phyloP scores from a whole-genome alignment of 768 basidiomycete genomes.

The Rhizopogon roseolus region DNA sequence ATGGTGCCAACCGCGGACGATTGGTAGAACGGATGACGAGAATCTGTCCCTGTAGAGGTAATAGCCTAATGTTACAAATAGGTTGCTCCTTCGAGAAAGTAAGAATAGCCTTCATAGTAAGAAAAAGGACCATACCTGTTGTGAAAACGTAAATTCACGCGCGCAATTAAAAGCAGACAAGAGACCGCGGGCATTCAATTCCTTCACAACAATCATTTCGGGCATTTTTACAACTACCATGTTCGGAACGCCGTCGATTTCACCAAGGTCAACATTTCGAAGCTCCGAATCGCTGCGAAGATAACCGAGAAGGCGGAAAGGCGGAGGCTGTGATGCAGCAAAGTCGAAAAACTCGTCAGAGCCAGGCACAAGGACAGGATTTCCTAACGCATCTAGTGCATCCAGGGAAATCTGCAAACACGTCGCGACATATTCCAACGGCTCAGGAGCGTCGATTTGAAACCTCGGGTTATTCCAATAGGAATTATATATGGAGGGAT shows the following conservation, averaged over 20 bases:
- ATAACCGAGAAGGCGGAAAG: conserved; percentile 36
- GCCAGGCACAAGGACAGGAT: conserved; percentile 35
- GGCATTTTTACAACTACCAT: conserved; percentile 38
- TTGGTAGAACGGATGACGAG: conserved; percentile 44
- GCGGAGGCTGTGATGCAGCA: conserved; percentile 29
- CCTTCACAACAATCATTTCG: conserved; percentile 37
- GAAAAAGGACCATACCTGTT: conserved; percentile 9
- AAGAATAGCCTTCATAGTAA: conserved; percentile 1
- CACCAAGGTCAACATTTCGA: conserved; percentile 36
- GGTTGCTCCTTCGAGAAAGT: conserved; percentile 34
- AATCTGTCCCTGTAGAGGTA: conserved; percentile 48
- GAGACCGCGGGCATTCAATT: conserved; percentile 30
- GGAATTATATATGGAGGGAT: conserved; percentile 27
- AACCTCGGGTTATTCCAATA: conserved; percentile 26
- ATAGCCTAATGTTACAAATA: conserved; percentile 46
- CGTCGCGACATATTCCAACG: conserved; percentile 41
- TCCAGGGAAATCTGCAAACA: conserved; percentile 38
- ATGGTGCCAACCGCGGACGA: conserved; percentile 7
- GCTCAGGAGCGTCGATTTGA: conserved; percentile 38
- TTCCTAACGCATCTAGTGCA: conserved; percentile 38
- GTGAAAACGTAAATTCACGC: conserved; percentile 23
- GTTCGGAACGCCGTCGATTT: conserved; percentile 37
- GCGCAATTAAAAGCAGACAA: conserved; percentile 36
- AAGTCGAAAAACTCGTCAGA: conserved; percentile 33
- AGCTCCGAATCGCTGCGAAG: conserved; percentile 34